phyloP scores from a whole-genome alignment of 495 filamentous ascomycete genomes.

The Penicillium paxilli region DNA sequence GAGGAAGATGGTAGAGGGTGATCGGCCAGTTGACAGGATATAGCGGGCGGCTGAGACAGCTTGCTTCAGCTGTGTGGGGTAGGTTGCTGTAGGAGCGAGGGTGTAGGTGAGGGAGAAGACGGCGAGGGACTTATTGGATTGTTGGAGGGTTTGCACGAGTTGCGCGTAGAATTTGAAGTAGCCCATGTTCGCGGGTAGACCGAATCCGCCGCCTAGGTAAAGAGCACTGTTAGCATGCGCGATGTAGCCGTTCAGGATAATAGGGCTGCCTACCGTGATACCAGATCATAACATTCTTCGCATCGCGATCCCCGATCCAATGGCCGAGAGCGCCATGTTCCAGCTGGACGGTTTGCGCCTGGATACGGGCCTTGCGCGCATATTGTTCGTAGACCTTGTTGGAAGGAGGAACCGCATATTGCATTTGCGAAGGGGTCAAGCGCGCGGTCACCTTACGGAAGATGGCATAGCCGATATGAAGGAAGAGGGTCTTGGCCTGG shows the following conservation, averaged over 20 bases:
- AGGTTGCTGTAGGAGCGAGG: conserved; percentile 55
- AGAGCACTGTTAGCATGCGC: not conserved
- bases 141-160: conserved; percentile 34
- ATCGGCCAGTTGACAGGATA: conserved; percentile 44
- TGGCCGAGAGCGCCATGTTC: conserved; percentile 54
- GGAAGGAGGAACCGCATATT: conserved; percentile 39
- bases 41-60: conserved; percentile 52
- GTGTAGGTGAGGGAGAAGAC: conserved; percentile 57
- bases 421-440: conserved; percentile 32
- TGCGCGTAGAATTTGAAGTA: conserved; percentile 54
- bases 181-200: conserved; percentile 46
- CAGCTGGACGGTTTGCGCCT: conserved; percentile 49
- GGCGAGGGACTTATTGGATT: conserved; percentile 44
- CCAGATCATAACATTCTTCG: conserved; percentile 58
- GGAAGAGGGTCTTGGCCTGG: conserved; percentile 32
- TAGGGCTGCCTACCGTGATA: conserved; percentile 52
- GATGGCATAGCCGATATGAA: conserved; percentile 42
- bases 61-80: conserved; percentile 62
- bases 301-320: conserved; percentile 57
- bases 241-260: not conserved
- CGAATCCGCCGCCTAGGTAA: conserved; percentile 58
- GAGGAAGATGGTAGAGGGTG: conserved; percentile 50
- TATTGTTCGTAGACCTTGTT: conserved; percentile 50
- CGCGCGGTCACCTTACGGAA: conserved; percentile 36
- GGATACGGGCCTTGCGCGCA: conserved; percentile 40